Percentiles rank a stretch among this genome's conserved stretches.
Conservation (phyloP, 441 rosid genomes). For the Dalechampia spathulata region DNA sequence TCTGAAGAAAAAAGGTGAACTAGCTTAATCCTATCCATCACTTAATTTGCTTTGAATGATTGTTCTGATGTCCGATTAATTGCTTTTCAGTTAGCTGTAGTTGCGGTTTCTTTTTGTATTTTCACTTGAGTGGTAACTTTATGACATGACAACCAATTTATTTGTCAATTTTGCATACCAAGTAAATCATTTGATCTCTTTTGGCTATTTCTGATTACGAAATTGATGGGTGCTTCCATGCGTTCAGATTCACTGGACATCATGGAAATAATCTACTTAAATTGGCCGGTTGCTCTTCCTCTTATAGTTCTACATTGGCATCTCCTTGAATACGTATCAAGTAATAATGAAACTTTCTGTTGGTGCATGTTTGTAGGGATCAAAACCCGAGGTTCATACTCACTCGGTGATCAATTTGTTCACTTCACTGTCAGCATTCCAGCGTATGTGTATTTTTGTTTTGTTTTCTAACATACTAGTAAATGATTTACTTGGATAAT, state of each 20-base stretch:
- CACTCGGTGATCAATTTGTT: slow-evolving; percentile 81
- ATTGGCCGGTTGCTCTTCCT: background rate
- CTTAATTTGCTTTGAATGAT: slow-evolving; percentile 2
- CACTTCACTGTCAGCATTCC: slow-evolving; percentile 90
- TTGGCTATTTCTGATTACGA: no score
- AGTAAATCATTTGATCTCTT: no score
- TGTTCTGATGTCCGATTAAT: background rate
- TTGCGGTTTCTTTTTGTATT: background rate
- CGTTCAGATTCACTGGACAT: no score
- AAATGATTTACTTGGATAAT: no score
- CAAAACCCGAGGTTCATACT: slow-evolving; percentile 54
- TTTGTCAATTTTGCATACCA: no score
- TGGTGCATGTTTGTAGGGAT: slow-evolving; percentile 41
- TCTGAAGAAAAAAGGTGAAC: slow-evolving; percentile 81
- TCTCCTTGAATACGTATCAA: no score
- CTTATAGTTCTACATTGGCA: background rate
- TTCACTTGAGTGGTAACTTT: no score
- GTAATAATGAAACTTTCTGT: background rate
- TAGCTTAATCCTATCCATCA: background rate
- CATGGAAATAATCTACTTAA: no score
- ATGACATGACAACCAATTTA: no score
- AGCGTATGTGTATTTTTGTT: slow-evolving; percentile 32
- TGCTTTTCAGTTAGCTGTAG: background rate
- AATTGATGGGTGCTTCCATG: no score
- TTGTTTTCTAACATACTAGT: no score